Conservation (phyloP, 805 yeast species). For the Candida ovalis region DNA sequence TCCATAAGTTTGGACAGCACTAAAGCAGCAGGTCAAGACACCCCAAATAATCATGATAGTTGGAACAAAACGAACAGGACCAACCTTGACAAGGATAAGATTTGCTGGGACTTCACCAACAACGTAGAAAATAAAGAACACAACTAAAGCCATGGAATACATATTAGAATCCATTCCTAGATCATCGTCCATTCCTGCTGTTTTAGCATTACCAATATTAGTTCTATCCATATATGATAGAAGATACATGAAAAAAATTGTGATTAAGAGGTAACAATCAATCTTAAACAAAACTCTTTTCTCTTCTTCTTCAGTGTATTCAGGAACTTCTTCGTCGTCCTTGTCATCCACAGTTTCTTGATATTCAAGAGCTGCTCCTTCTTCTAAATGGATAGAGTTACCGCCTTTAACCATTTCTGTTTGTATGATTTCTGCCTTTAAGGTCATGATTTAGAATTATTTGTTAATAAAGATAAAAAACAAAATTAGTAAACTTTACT, state of each 20-base stretch:
- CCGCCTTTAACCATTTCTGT: neutral
- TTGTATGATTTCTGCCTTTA: neutral
- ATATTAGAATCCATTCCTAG: conserved; percentile 2
- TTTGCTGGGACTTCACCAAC: conserved; percentile 40
- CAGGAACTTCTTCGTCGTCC: conserved; percentile 6
- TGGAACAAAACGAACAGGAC: conserved; percentile 37
- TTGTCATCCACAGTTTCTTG: neutral
- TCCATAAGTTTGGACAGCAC: conserved; percentile 27
- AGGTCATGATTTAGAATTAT: neutral
- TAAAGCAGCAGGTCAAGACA: conserved; percentile 32
- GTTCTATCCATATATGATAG: conserved; percentile 50
- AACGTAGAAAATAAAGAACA: conserved; percentile 37
- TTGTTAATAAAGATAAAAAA: neutral
- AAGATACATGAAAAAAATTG: conserved; percentile 33
- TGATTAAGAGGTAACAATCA: conserved; percentile 14
- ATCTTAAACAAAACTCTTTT: conserved; percentile 11
- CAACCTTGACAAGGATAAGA: conserved; percentile 28
- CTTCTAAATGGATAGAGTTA: neutral
- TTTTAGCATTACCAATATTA: conserved; percentile 37
- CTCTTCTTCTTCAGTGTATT: conserved; percentile 19
- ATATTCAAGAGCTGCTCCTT: neutral
- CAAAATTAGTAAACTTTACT: no score
- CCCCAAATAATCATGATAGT: conserved; percentile 37
- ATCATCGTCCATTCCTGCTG: conserved; percentile 11
- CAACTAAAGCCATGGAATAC: conserved; percentile 3